Percentiles rank a stretch among this genome's conserved stretches.
These are phyloP conservation scores for Rubroshorea leprosula DNA, from an alignment of 345 rosid species.

Conservation along the genomic window DNA sequence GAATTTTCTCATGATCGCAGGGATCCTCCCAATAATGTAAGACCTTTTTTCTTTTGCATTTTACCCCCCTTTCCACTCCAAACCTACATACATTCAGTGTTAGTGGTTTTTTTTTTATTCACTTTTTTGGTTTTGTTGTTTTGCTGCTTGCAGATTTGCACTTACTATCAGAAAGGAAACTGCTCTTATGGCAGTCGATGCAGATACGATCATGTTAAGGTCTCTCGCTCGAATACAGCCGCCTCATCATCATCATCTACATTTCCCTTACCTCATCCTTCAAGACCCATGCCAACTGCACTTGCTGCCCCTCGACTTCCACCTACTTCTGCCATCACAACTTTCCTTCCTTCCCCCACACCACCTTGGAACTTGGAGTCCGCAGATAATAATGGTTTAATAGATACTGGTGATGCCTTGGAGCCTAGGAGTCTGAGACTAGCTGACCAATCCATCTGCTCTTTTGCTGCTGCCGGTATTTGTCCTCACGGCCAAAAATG, in stretches of 20 bases:
- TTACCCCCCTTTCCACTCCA: too few relatives aligned
- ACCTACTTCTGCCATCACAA: constrained; percentile 25
- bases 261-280: constrained; percentile 26
- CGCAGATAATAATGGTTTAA: constrained; percentile 20
- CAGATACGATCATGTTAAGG: constrained; percentile 68
- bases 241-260: constrained; percentile 53
- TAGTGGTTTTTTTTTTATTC: not conserved
- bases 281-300: constrained; percentile 24
- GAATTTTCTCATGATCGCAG: constrained; percentile 86
- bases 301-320: constrained; percentile 4
- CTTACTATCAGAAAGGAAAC: constrained; percentile 82
- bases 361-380: constrained; percentile 36
- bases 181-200: constrained; percentile 83
- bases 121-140: constrained; percentile 6
- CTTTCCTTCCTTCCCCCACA: constrained; percentile 26
- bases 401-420: constrained; percentile 27
- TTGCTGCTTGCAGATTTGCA: constrained; percentile 58
- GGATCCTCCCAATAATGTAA: constrained; percentile 61
- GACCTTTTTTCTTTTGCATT: not conserved
- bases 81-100: not conserved
- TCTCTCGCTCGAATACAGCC: constrained; percentile 35
- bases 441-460: constrained; percentile 65
- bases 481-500: constrained; percentile 80
- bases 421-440: constrained; percentile 40
- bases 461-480: constrained; percentile 78